These are phyloP conservation scores for Suillus bovinus DNA, from an alignment of 768 basidiomycete genomes.

Conservation along the genomic window DNA sequence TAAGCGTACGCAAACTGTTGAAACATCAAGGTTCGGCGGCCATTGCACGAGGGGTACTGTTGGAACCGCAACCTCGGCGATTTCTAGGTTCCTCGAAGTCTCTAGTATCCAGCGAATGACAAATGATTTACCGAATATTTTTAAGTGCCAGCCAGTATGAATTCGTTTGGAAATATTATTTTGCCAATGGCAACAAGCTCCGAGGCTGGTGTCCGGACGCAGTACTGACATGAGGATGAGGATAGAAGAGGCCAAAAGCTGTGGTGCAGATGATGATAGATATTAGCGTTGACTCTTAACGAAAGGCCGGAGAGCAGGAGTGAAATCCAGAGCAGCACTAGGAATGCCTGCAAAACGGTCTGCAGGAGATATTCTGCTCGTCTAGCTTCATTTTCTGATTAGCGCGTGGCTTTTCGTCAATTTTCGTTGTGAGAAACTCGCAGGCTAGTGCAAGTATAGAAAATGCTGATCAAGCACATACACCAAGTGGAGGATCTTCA, in stretches of 20 bases:
- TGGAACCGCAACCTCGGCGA: not conserved
- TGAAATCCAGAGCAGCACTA: constrained; percentile 21
- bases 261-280: constrained; percentile 12
- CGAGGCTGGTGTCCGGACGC: constrained; percentile 15
- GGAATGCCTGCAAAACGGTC: constrained; percentile 12
- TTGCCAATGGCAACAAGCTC: not conserved
- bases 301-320: constrained; percentile 20
- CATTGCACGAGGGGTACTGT: not conserved
- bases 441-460: too few species aligned
- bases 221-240: constrained; percentile 14
- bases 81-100: constrained; percentile 13
- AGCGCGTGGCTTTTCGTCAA: too few species aligned
- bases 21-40: not conserved
- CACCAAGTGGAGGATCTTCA: too few species aligned
- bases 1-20: not conserved
- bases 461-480: too few species aligned
- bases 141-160: too few species aligned
- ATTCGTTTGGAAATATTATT: not conserved
- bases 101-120: constrained; percentile 13
- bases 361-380: constrained; percentile 18
- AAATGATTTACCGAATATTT: not conserved
- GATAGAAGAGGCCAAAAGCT: constrained; percentile 16
- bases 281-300: constrained; percentile 8
- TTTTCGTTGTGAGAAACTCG: too few species aligned
- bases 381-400: constrained; percentile 17